phyloP scores from a whole-genome alignment of 148 eudicot species.

The Chenopodium formosanum region DNA sequence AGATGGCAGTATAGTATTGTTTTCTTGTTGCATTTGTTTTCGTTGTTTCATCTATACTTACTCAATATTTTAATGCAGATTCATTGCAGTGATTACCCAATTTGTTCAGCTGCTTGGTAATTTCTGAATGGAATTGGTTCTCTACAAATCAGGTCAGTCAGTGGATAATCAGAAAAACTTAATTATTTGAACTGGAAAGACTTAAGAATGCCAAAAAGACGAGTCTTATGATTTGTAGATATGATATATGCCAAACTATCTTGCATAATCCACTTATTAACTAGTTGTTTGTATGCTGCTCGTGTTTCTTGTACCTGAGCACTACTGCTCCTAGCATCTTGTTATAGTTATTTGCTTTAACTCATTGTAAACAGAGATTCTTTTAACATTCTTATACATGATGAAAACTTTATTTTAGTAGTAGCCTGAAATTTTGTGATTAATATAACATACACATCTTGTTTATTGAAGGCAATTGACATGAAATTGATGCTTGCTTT shows the following conservation, averaged over 20 bases:
- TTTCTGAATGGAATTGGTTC: not conserved
- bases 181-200: not conserved
- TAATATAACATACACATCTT: not conserved
- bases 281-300: slow-evolving; percentile 10
- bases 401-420: not conserved
- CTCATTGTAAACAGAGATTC: not conserved
- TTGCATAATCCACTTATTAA: not conserved
- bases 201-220: not conserved
- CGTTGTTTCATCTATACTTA: not conserved
- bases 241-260: not conserved
- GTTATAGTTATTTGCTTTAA: not conserved
- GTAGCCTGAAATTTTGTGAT: not conserved
- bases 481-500: not conserved
- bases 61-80: slow-evolving; percentile 9
- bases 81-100: not conserved
- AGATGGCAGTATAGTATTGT: not conserved
- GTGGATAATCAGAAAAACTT: not conserved
- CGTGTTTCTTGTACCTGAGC: not conserved
- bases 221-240: not conserved
- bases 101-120: not conserved
- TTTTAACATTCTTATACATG: not conserved
- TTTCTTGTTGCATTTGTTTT: not conserved
- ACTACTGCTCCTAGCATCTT: not conserved
- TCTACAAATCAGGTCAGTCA: slow-evolving; percentile 7
- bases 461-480: not conserved